Evolutionary conservation across 2,329 filamentous ascomycete genomes (phyloP), one percentile per base, ranked within the genome.

Genomic region (Arthrobotrys sinensis): DNA sequence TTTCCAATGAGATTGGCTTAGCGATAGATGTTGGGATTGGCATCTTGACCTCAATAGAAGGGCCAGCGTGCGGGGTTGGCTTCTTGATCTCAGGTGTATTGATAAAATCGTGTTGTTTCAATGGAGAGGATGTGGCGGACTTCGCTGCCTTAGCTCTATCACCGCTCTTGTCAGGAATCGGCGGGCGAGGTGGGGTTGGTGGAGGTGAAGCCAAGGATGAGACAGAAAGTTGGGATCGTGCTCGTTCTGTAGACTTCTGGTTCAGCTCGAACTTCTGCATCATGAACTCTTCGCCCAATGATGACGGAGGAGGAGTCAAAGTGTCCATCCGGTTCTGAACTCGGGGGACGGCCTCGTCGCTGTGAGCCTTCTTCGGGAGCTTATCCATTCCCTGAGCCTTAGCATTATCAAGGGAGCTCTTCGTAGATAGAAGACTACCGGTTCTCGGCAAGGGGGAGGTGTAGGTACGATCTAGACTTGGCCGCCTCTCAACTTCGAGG

Each of bases 121-220:
- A 32, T n/a, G 75, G 67, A 43, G 75, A 78, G 1, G 75, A 71
- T 24, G 67, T 50, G 14, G 60, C 38, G 12, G 62, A 45, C n/a
- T 72, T 78, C 6, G 63, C 11, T 8, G 67, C 53, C 40, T 78
- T 78, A 10, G 34, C 21, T 19, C 76, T 63, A 48, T 79, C 76
- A 12, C 65, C 76, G 32, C 67, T 78, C 64, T 73, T 69, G 38
- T 69, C 69, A 12, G 69, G 76, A 46, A 79, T 75, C 19, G 72
- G 72, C n/a, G 75, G 75, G 12, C 75, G 69, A 40, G 76, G 76
- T n/a, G 76, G 70, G 32, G 76, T 79, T 36, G 76, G 76, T 28
- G 76, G 70, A 12, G 68, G 68, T 7, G 69, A 75, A 19, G 76
- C 76, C 38, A 79, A 36, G 8, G 76, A 79, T 32, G 76, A 65